These are phyloP conservation scores for Sophora flavescens DNA, from an alignment of 306 rosid genomes.

Conservation along the genomic window DNA sequence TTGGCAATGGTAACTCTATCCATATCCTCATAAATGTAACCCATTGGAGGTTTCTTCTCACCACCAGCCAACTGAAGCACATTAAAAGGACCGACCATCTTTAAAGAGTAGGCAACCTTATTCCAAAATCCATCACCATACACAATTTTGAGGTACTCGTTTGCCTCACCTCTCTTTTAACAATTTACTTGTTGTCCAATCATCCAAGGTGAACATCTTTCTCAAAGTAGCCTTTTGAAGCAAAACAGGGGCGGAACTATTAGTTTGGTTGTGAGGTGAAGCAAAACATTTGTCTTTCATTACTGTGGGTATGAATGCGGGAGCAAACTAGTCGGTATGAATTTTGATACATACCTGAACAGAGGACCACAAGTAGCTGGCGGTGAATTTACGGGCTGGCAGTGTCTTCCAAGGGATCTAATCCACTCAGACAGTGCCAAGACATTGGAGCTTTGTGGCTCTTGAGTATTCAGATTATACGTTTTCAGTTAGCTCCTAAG, in stretches of 20 bases:
- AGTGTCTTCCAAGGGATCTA: constrained; percentile 12
- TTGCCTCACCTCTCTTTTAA: neutral
- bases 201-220: neutral
- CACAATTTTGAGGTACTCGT: neutral
- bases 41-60: neutral
- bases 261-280: neutral
- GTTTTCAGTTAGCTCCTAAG: neutral
- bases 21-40: neutral
- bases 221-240: neutral
- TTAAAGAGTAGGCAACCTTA: neutral
- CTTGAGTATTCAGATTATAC: neutral
- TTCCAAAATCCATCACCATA: neutral
- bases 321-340: neutral
- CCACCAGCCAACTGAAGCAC: neutral
- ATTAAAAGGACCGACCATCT: neutral
- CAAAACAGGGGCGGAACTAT: neutral
- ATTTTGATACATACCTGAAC: neutral
- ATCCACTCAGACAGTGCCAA: constrained; percentile 1
- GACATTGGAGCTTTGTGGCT: constrained; percentile 11
- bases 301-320: neutral
- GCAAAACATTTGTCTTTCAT: neutral
- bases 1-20: constrained; percentile 15
- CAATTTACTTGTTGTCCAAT: neutral
- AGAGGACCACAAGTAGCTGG: neutral
- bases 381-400: neutral